These are phyloP conservation scores for Sporothrix mexicana DNA, from an alignment of 2,329 filamentous ascomycete species.

Conservation along the genomic window DNA sequence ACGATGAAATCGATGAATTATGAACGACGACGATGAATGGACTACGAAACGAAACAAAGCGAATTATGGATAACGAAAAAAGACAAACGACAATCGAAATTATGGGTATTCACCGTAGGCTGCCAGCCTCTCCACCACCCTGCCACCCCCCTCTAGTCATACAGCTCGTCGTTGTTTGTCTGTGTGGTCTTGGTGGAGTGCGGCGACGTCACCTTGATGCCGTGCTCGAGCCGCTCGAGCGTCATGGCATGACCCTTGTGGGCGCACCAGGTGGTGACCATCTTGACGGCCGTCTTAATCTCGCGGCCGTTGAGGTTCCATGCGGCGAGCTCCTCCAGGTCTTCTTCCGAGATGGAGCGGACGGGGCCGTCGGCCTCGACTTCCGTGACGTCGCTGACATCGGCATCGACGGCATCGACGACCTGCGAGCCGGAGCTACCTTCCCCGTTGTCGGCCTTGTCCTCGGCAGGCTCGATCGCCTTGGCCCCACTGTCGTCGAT, in stretches of 20 bases:
- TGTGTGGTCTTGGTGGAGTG: constrained; percentile 46
- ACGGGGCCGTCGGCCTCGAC: neutral
- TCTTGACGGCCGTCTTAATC: constrained; percentile 56
- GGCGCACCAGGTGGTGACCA: constrained; percentile 53
- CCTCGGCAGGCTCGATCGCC: neutral
- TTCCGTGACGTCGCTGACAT: neutral
- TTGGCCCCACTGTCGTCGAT: constrained; percentile 38
- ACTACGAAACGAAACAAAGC: neutral
- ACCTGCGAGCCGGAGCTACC: neutral
- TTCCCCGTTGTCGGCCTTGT: neutral
- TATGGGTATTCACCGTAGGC: constrained; percentile 8
- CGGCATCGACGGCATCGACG: neutral
- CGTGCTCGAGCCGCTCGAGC: constrained; percentile 51
- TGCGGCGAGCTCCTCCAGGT: constrained; percentile 48
- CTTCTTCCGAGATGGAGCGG: constrained; percentile 43
- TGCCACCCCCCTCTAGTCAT: constrained; percentile 16
- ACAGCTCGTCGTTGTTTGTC: constrained; percentile 29
- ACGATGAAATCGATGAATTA: neutral
- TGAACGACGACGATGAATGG: neutral
- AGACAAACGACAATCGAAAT: neutral
- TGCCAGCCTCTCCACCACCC: neutral
- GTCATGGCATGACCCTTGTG: constrained; percentile 52
- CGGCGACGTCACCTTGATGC: constrained; percentile 54
- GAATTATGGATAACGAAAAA: neutral
- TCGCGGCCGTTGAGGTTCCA: constrained; percentile 54